Percentiles rank a stretch among this genome's conserved stretches.
These are phyloP conservation scores for Leccinum olivaceopallidum DNA, from an alignment of 768 basidiomycete species.

Conservation along the genomic window DNA sequence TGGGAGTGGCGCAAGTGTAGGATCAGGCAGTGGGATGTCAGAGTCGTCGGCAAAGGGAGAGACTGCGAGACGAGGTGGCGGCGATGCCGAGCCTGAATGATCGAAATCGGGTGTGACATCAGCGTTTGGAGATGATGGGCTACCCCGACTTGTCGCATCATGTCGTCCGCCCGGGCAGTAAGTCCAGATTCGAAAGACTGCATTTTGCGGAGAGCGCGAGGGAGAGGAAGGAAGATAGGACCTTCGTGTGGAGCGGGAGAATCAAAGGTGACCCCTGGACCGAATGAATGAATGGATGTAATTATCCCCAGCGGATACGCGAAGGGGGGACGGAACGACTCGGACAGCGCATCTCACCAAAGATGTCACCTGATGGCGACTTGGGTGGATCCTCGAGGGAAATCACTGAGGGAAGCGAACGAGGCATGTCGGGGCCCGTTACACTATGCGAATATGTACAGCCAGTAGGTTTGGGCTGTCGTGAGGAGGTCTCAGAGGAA, in stretches of 20 bases:
- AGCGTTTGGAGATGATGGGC: constrained; percentile 8
- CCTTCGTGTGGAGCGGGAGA: constrained; percentile 50
- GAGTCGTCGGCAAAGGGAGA: constrained; percentile 32
- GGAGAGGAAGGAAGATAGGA: constrained; percentile 35
- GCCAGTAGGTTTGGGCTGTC: constrained; percentile 40
- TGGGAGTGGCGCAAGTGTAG: constrained; percentile 37
- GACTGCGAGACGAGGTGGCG: constrained; percentile 25
- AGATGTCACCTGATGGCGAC: constrained; percentile 47
- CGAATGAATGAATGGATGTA: constrained; percentile 51
- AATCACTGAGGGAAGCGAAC: constrained; percentile 30
- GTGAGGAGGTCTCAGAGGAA: constrained; percentile 34
- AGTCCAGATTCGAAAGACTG: constrained; percentile 78
- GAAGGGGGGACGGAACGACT: constrained; percentile 52
- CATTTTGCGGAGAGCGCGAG: constrained; percentile 39
- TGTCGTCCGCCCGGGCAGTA: constrained; percentile 43
- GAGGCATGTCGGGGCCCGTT: constrained; percentile 64
- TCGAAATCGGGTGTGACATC: constrained; percentile 26
- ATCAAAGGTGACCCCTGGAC: constrained; percentile 60
- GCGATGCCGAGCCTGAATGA: constrained; percentile 33
- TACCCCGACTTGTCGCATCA: constrained; percentile 19
- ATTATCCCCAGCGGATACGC: constrained; percentile 23
- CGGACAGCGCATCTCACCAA: constrained; percentile 41
- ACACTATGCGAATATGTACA: constrained; percentile 80
- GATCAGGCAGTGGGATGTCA: constrained; percentile 26
- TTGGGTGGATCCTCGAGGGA: constrained; percentile 31